Conservation (phyloP, 2,329 filamentous ascomycete species). For the Knufia fluminis region DNA sequence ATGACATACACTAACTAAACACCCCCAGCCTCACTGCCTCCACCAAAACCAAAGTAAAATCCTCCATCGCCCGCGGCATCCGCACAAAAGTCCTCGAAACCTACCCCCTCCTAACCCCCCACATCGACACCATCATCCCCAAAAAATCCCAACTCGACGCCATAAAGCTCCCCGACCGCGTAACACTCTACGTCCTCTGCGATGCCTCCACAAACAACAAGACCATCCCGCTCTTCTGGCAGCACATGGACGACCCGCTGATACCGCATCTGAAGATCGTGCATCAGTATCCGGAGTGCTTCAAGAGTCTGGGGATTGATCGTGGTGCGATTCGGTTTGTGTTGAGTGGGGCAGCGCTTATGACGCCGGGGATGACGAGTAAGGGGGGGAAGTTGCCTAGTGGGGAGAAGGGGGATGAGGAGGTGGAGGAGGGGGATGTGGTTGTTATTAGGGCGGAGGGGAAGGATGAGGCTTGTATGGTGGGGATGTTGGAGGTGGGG, state of each 20-base stretch:
- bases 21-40: conserved; percentile 57
- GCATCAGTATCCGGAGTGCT: conserved; percentile 77
- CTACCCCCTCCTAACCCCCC: conserved; percentile 74
- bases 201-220: conserved; percentile 10
- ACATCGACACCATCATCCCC: conserved; percentile 89
- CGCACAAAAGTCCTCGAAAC: conserved; percentile 72
- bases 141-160: conserved; percentile 87
- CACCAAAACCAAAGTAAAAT: conserved; percentile 94
- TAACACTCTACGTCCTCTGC: conserved; percentile 78
- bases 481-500: conserved; percentile 72
- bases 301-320: conserved; percentile 82
- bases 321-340: conserved; percentile 95
- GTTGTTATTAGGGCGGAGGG: conserved; percentile 89
- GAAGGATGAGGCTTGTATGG: conserved; percentile 81
- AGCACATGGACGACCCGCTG: conserved; percentile 66
- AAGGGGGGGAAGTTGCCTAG: conserved; percentile 67
- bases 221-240: conserved; percentile 76
- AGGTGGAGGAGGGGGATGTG: conserved; percentile 68
- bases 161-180: conserved; percentile 86
- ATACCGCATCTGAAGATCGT: conserved; percentile 83
- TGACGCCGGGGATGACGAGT: conserved; percentile 88
- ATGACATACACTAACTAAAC: conserved; percentile 9
- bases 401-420: conserved; percentile 44
- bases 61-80: conserved; percentile 80
- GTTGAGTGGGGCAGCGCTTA: conserved; percentile 82